These are phyloP conservation scores for Fraxinus floribunda DNA, from an alignment of 305 asterid genomes.

Conservation along the genomic window DNA sequence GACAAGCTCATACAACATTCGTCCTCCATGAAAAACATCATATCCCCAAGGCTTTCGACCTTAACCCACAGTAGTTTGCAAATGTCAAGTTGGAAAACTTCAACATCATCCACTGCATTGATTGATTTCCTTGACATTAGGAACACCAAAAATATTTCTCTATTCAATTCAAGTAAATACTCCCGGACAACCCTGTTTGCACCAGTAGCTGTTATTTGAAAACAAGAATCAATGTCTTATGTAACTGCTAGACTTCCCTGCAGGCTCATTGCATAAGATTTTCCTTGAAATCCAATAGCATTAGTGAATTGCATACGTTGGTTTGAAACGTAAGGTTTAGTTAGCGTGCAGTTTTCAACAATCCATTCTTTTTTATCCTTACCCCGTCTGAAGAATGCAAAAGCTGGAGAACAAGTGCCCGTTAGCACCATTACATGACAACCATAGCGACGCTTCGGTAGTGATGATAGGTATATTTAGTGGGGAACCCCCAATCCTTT, in stretches of 20 bases:
- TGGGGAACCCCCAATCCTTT: background rate
- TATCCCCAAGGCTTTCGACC: constrained; percentile 35
- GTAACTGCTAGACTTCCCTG: constrained; percentile 47
- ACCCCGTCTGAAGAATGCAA: background rate
- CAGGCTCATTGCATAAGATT: constrained; percentile 44
- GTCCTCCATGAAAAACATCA: constrained; percentile 38
- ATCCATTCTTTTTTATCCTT: background rate
- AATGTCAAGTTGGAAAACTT: constrained; percentile 42
- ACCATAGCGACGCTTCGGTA: background rate
- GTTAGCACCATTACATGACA: constrained; percentile 26
- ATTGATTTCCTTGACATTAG: constrained; percentile 34
- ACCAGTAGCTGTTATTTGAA: constrained; percentile 28
- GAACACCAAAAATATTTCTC: constrained; percentile 43
- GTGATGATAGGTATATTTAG: constrained; percentile 15
- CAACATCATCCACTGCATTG: constrained; percentile 36
- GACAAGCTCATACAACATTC: constrained; percentile 30
- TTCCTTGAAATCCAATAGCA: constrained; percentile 30
- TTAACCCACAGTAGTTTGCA: constrained; percentile 31
- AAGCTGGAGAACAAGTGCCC: constrained; percentile 28
- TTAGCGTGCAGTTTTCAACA: constrained; percentile 7
- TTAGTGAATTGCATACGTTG: constrained; percentile 26
- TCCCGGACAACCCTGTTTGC: constrained; percentile 36
- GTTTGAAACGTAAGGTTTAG: constrained; percentile 30
- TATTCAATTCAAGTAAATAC: constrained; percentile 36
- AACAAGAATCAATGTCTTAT: constrained; percentile 30